These are phyloP conservation scores for Phanerodontia chrysosporium DNA, from an alignment of 768 basidiomycete genomes.

Conservation along the genomic window DNA sequence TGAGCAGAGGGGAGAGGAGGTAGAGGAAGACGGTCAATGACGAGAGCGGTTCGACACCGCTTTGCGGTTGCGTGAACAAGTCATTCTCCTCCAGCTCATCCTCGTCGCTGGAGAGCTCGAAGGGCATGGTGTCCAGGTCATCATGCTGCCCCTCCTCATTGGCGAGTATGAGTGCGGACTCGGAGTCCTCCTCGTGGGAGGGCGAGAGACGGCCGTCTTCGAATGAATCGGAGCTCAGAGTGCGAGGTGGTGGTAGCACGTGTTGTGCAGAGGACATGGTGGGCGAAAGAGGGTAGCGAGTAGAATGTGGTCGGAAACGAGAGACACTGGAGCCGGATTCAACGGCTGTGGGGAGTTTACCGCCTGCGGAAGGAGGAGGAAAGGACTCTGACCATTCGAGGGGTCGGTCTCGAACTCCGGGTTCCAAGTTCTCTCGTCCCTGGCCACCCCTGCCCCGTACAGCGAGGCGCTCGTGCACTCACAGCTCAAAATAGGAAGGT, in stretches of 20 bases:
- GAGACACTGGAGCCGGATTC: not conserved
- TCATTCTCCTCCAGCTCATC: conserved; percentile 37
- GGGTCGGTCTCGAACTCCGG: not conserved
- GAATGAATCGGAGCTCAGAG: conserved; percentile 23
- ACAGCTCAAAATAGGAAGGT: not conserved
- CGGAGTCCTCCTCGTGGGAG: conserved; percentile 30
- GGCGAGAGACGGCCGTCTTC: conserved; percentile 21
- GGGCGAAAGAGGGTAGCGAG: conserved; percentile 5
- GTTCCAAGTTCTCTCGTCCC: not conserved
- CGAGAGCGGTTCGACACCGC: conserved; percentile 48
- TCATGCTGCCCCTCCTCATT: conserved; percentile 45
- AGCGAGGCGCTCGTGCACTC: not conserved
- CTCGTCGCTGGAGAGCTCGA: conserved; percentile 42
- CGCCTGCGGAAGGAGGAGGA: conserved; percentile 11
- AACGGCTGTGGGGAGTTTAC: not conserved
- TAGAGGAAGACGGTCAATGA: conserved; percentile 61
- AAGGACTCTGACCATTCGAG: conserved; percentile 3
- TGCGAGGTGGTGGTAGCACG: not conserved
- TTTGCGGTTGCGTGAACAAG: conserved; percentile 21
- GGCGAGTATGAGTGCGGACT: conserved; percentile 61
- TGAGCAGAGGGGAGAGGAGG: conserved; percentile 64
- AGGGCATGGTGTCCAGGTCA: conserved; percentile 24
- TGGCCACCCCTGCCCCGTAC: too few species aligned
- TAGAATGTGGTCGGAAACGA: conserved; percentile 1
- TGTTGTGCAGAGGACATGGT: conserved; percentile 3